Base-by-base conservation (phyloP, 2,329 filamentous ascomycete species). In the Raffaelea albimanens region DNA sequence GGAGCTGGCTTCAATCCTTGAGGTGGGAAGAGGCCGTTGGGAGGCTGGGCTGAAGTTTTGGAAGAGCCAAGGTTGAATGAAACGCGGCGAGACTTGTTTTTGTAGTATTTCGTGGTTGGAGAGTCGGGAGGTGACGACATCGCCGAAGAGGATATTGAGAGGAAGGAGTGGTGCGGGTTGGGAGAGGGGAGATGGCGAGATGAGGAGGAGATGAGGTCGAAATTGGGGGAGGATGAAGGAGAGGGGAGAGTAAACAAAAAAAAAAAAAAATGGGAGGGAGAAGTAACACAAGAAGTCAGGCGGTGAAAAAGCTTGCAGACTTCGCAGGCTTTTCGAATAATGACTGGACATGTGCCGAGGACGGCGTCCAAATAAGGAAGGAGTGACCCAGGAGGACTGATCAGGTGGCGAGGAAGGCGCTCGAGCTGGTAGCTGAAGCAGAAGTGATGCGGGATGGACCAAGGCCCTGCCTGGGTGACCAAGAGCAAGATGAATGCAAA, bases 31-130 rank as follows among this genome's bases (percentile, higher is more conserved):
- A 19, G 34, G 14, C 34, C 34, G 8, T 29, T 14, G 16, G 43
- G 5, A 18, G 29, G 33, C 4, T 1, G 16, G 14, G 39, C 2
- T 4, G 19, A 38, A 2, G 41, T 10, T 14, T 43, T 43, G 9
- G 39, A 9, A 19, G 23, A 22, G 25, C 39, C 46, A 11, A 45
- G 23, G 40, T 49, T 48, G 36, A 55, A 55, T 1, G 50, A 47
- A 11, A 55, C 51, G 5, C 50, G 53, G 1, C 44, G 52, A 20
- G 33, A 25, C n/a, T 34, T 25, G 5, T n/a, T 8, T 29, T 40
- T 47, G 21, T 20, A 14, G 3, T 18, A 23, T 19, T 33, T 44
- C 23, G 22, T 10, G 18, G 42, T 13, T 2, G 51, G 44, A n/a
- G 44, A 45, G 3, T 33, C 36, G 8, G 20, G 18, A 9, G 52